Base-by-base conservation (phyloP, 495 filamentous ascomycete species). In the Thermothielavioides terrestris region DNA sequence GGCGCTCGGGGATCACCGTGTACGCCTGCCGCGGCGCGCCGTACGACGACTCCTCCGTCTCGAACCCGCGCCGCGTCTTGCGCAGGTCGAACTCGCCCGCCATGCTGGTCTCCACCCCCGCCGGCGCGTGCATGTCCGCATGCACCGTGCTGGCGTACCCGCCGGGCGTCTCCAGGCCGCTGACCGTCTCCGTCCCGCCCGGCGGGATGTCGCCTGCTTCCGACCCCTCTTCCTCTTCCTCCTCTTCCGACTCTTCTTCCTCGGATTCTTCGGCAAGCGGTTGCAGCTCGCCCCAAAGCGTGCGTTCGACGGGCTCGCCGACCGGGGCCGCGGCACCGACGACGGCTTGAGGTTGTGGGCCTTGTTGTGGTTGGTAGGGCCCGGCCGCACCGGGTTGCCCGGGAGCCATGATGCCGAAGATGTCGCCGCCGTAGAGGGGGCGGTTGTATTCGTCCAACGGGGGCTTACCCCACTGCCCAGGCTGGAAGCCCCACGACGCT, bases 401-500 rank as follows among this genome's bases (percentile, higher is more conserved):
- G 6, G 56, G 40, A 52, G 87, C 83, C 48, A 86, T 69, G 40
- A 90, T 81, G 48, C 92, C 92, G 60, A 95, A 94, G 26, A 95
- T 88, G 64, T 96, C 92, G 46, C 89, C 89, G 42, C 92, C 92
- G 61, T 88, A 97, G 7, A 95, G 71, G 1, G 92, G 90, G 21
- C 86, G 69, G 63, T 92, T 90, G 61, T 85, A 86, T 56, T 96
- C 92, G 63, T 95, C 89, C 0, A 94, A 81, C 2, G 92, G 92
- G 3, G 92, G 92, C 62, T 95, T 96, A 39, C 92, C 92, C 68
- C 92, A 98, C 31, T 91, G 89, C 35, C 92, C 92, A 23, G 92
- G 89, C 57, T 90, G 85, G 61, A 94, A 96, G 14, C 92, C 92
- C 92, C 92, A 98, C 58, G 80, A 76, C 9, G 83, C 89, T n/a